Evolutionary conservation across 2,329 filamentous ascomycete species (phyloP).

Genomic region (Cadophora malorum): DNA sequence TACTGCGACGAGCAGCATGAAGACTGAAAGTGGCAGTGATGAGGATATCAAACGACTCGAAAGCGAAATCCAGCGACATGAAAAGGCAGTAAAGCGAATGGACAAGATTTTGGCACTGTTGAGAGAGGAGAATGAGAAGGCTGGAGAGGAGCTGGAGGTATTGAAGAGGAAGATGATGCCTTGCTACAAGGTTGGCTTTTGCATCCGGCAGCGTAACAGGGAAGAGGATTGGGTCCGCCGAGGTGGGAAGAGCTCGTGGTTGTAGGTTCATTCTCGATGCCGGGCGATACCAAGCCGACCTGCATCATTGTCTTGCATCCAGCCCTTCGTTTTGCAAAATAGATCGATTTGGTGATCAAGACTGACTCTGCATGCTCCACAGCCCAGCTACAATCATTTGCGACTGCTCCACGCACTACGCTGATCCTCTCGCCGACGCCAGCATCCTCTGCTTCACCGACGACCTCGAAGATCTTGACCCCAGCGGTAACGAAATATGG

Average conservation of each 20-base stretch:
- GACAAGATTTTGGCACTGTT: background rate
- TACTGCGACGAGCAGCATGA: background rate
- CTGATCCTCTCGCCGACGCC: conserved; percentile 14
- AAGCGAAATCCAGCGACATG: background rate
- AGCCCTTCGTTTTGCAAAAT: too few relatives aligned
- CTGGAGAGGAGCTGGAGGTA: background rate
- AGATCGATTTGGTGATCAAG: background rate
- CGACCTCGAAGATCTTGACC: conserved; percentile 2
- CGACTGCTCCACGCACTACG: conserved; percentile 14
- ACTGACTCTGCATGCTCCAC: background rate
- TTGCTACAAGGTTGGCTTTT: conserved; percentile 13
- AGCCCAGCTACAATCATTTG: conserved; percentile 3
- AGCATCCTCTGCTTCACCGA: conserved; percentile 9
- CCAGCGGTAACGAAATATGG: background rate
- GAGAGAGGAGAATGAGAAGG: background rate
- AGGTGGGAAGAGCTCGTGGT: conserved; percentile 6
- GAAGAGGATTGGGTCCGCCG: background rate
- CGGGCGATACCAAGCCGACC: too few relatives aligned
- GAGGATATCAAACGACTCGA: background rate
- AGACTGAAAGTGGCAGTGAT: background rate
- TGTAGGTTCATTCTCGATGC: too few relatives aligned
- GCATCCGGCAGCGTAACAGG: conserved; percentile 17
- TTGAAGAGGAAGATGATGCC: conserved; percentile 11
- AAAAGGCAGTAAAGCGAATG: background rate
- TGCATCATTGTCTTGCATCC: too few relatives aligned